Conservation (phyloP, 257 asterid species). For the Salvia splendens region DNA sequence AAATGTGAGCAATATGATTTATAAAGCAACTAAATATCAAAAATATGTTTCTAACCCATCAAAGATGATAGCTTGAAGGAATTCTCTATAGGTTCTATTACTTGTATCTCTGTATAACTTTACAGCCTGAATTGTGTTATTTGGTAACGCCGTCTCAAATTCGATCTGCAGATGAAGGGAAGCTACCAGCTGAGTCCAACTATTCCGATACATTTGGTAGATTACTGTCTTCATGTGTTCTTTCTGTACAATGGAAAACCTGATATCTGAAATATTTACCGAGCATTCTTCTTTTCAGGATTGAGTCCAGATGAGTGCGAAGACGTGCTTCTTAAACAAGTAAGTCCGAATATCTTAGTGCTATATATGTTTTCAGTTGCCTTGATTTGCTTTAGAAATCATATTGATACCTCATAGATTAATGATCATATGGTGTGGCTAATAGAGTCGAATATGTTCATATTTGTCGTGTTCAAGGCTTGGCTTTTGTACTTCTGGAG, state of each 20-base stretch:
- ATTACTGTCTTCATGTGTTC: background rate
- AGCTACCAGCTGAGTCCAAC: slow-evolving; percentile 60
- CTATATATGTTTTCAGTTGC: no score
- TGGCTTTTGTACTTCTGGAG: slow-evolving; percentile 88
- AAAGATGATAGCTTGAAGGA: no score
- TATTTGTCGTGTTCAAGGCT: slow-evolving; percentile 45
- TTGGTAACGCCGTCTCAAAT: background rate
- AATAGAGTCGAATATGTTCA: background rate
- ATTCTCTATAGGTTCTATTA: no score
- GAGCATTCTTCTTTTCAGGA: slow-evolving; percentile 47
- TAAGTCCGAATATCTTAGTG: slow-evolving; percentile 25
- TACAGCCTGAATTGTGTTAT: no score
- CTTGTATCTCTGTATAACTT: no score
- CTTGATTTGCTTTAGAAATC: background rate
- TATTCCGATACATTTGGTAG: slow-evolving; percentile 74
- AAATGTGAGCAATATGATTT: no score
- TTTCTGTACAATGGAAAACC: background rate
- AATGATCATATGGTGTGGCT: no score
- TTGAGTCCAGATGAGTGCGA: slow-evolving; percentile 73
- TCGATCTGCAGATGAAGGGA: slow-evolving; percentile 62
- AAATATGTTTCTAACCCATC: no score
- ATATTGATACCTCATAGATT: background rate
- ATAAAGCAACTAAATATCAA: no score
- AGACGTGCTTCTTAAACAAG: slow-evolving; percentile 78
- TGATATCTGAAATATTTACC: background rate